A percentile compares a stretch with the other conserved stretches of the same genome.
These are phyloP conservation scores for Neurospora terricola DNA, from an alignment of 495 filamentous ascomycete genomes.

Conservation along the genomic window DNA sequence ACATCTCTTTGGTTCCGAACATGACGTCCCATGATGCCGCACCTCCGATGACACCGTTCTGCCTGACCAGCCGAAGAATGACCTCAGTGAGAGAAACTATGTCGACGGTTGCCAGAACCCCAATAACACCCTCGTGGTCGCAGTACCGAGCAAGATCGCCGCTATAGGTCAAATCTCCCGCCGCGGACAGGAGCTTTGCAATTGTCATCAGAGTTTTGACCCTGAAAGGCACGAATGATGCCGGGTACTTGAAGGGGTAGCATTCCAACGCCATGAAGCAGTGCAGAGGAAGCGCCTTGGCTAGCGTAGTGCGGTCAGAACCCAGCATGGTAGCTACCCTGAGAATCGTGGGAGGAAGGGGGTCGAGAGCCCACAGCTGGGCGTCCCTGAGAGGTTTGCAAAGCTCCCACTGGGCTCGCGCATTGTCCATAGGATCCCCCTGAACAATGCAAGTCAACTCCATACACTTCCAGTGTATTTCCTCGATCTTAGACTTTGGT, in stretches of 20 bases:
- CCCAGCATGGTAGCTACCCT: conserved; percentile 17
- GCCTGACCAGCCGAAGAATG: conserved; percentile 24
- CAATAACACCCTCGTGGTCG: conserved; percentile 15
- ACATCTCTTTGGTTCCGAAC: conserved; percentile 23
- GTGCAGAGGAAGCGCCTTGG: conserved; percentile 24
- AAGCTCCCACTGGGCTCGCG: conserved; percentile 22
- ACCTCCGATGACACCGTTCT: conserved; percentile 20
- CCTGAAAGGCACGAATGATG: conserved; percentile 28
- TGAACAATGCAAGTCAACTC: neutral
- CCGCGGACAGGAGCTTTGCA: conserved; percentile 28
- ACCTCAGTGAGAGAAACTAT: conserved; percentile 33
- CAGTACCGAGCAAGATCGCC: conserved; percentile 9
- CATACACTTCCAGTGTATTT: conserved; percentile 15
- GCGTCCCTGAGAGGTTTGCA: conserved; percentile 27
- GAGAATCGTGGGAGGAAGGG: conserved; percentile 21
- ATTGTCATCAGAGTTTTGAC: conserved; percentile 29
- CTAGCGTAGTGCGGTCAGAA: conserved; percentile 12
- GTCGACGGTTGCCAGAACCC: conserved; percentile 21
- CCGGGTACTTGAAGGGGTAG: conserved; percentile 25
- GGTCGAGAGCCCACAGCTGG: conserved; percentile 31
- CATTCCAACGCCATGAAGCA: conserved; percentile 28
- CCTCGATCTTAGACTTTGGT: conserved; percentile 10
- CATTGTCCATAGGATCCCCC: conserved; percentile 3
- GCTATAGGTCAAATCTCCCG: conserved; percentile 12
- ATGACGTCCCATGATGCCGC: conserved; percentile 26